phyloP scores from a whole-genome alignment of 2,329 filamentous ascomycete genomes.

The Hirsutella rhossiliensis region DNA sequence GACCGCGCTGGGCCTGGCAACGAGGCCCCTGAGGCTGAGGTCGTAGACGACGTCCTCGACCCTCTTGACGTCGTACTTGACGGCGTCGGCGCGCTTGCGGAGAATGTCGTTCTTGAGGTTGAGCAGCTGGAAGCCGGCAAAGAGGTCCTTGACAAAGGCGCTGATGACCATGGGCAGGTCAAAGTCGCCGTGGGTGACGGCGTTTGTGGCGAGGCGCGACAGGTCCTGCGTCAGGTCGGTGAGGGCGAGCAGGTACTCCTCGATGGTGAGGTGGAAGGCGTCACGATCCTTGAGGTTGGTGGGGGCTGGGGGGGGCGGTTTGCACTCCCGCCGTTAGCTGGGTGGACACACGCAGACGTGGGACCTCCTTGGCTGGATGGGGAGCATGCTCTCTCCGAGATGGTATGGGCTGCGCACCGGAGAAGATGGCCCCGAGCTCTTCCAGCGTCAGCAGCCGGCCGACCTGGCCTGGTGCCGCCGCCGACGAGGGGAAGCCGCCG shows the following conservation, averaged over 20 bases:
- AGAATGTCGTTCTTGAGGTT: conserved; percentile 95
- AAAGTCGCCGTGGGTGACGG: conserved; percentile 79
- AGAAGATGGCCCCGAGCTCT: conserved; percentile 67
- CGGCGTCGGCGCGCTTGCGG: conserved; percentile 75
- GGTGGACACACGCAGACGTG: too few relatives aligned
- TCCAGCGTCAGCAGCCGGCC: conserved; percentile 75
- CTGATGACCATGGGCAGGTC: conserved; percentile 77
- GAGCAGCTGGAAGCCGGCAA: conserved; percentile 90
- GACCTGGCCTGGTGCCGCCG: conserved; percentile 28
- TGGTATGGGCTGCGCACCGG: too few relatives aligned
- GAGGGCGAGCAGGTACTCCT: conserved; percentile 87
- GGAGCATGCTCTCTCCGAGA: too few relatives aligned
- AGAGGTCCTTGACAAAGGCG: conserved; percentile 86
- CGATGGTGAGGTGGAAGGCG: conserved; percentile 88
- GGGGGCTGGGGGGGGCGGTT: conserved; percentile 60
- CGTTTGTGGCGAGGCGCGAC: conserved; percentile 81
- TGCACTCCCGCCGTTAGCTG: too few relatives aligned
- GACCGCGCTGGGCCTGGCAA: conserved; percentile 36
- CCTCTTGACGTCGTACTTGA: conserved; percentile 97
- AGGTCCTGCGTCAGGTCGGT: conserved; percentile 86
- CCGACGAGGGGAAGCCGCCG: conserved; percentile 46
- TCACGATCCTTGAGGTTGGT: conserved; percentile 85
- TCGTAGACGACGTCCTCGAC: conserved; percentile 98
- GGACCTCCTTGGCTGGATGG: too few relatives aligned
- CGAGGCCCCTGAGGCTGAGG: conserved; percentile 71